Evolutionary conservation across 805 yeast genomes (phyloP), one percentile per base, ranked within the genome.

Genomic region (Tetrapisispora iriomotensis): DNA sequence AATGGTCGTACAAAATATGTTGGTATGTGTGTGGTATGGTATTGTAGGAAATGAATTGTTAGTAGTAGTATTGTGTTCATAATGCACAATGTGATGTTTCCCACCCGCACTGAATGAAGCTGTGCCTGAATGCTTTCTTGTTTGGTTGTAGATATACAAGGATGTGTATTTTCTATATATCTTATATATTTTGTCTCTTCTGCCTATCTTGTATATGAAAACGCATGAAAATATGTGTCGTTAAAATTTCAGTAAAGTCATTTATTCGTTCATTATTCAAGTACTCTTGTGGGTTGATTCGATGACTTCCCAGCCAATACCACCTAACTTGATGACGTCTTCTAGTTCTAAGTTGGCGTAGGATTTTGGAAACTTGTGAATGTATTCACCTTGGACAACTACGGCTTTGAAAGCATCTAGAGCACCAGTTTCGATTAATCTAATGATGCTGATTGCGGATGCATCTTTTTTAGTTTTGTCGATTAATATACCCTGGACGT

Each of bases 401-500:
- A 47, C 20, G 8, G 45, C 36, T 9, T 42, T 23, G 18, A 31
- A 29, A 17, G 36, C 37, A 18, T 47, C 50, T 6, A 36, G 19
- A 1, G 49, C 43, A 17, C 46, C 42, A 7, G 45, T 45, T 36
- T 53, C 51, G 14, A 46, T 38, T 24, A 54, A 39, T 49, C 64
- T 59, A 12, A 61, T 34, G 18, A 54, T 51, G 38, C 44, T 58
- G n/a, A 58, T 38, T 8, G 55, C 59, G 8, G 48, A 42, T 9
- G 38, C 34, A 13, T 54, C 41, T 19, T 33, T 26, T 8, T 38
- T 50, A 13, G 42, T 35, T 19, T 54, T 53, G 40, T 57, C 52
- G 29, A 51, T 44, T 34, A 61, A 40, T 26, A 52, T 45, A 13
- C 65, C 65, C 44, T 61, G 65, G n/a, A 49, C 48, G 55, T 58